Evolutionary conservation across 768 basidiomycete genomes (phyloP), one percentile per base, ranked within the genome.

Genomic region (Chalciporus chontae): DNA sequence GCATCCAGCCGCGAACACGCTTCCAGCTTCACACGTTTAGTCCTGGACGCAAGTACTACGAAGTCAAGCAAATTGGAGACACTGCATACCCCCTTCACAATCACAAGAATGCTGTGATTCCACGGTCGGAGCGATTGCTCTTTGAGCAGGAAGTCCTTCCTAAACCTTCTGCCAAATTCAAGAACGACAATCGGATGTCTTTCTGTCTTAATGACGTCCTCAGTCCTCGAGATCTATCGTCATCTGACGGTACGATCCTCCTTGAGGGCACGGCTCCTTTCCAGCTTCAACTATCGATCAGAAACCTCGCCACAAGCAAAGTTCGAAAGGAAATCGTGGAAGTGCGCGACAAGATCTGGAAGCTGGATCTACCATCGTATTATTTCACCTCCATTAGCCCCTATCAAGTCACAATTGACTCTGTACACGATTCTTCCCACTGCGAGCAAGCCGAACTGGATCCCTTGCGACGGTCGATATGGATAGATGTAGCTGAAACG

Each of bases 401-500:
- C 5, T 87, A 97, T 63, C 75, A 85, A 40, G 72, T 98, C 39
- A 78, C 76, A 27, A 85, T 99, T 52, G 84, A 90, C 40, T 81
- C 81, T 0, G 76, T 98, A 10, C 71, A 74, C 11, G 96, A 99
- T 69, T 78, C 86, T 14, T 90, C 87, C 5, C 81, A 77, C 27
- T 98, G 96, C 68, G 85, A 84, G 44, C 85, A 91, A 48, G 79
- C 82, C 13, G 72, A 78, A 31, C 73, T 86, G 13, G 81, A 89
- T 52, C 81, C 82, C 3, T 65, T 79, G 31, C 69, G 70, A 27
- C 76, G 79, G 46, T 80, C 81, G 15, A 77, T 90, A 34, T 88
- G 86, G 85, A 79, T 94, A 11, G 92, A 97, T 57, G 93, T 98
- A n/a, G 90, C 93, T 3, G 96, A 99, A 69, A 91, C 91, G 1